These are phyloP conservation scores for Rosa multiflora DNA, from an alignment of 306 rosid genomes.

Conservation along the genomic window DNA sequence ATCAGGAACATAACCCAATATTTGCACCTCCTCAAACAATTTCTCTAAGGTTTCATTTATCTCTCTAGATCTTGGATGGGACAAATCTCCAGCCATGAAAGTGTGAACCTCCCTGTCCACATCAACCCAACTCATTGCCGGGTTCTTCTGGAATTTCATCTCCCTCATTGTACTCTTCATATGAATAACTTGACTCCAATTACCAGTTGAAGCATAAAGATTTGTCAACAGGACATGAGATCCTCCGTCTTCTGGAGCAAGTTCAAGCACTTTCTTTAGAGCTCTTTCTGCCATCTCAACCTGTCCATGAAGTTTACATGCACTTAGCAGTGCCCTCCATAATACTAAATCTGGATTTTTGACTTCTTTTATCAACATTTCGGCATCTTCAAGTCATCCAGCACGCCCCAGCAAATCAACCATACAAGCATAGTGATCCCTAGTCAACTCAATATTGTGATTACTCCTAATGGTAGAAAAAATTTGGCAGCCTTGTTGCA, in stretches of 20 bases:
- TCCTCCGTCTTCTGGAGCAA: conserved; percentile 56
- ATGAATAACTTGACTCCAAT: conserved; percentile 65
- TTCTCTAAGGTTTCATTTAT: conserved; percentile 39
- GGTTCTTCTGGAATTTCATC: conserved; percentile 53
- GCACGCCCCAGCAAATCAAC: conserved; percentile 63
- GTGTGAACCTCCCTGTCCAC: conserved; percentile 57
- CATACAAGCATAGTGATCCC: conserved; percentile 62
- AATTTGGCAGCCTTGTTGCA: conserved; percentile 60
- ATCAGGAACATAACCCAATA: conserved; percentile 58
- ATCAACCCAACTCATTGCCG: conserved; percentile 70
- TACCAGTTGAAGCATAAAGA: conserved; percentile 65
- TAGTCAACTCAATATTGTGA: conserved; percentile 44
- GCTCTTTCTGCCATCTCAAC: conserved; percentile 65
- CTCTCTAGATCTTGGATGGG: conserved; percentile 51
- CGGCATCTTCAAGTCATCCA: conserved; percentile 67
- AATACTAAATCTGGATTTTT: conserved; percentile 56
- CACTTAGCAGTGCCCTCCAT: conserved; percentile 64
- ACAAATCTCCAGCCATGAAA: conserved; percentile 76
- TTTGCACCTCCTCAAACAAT: conserved; percentile 42
- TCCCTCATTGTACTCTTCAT: conserved; percentile 59
- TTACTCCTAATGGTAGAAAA: conserved; percentile 41
- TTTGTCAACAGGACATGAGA: conserved; percentile 59
- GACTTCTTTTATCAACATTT: conserved; percentile 47
- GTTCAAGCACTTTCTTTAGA: conserved; percentile 37
- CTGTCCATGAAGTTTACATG: conserved; percentile 58